A percentile compares a stretch with the other conserved stretches of the same genome.
These are phyloP conservation scores for Fusarium paranaense DNA, from an alignment of 2,329 filamentous ascomycete species.

Conservation along the genomic window DNA sequence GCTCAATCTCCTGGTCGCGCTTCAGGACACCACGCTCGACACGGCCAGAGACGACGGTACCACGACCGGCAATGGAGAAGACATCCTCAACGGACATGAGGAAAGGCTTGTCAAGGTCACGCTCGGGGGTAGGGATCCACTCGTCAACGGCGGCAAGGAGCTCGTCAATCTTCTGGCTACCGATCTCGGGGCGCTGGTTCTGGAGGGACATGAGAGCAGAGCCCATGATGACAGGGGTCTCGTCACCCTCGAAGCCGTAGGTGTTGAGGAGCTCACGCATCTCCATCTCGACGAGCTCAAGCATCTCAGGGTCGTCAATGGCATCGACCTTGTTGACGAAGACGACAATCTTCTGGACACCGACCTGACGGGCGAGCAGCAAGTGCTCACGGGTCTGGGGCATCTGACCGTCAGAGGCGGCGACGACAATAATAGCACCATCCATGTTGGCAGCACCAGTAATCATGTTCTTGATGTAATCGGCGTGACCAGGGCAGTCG, in stretches of 20 bases:
- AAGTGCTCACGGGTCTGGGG: constrained; percentile 99
- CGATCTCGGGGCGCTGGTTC: constrained; percentile 87
- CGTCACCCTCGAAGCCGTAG: constrained; percentile 98
- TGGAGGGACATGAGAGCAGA: constrained; percentile 96
- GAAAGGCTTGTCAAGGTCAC: constrained; percentile 98
- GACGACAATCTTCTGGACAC: constrained; percentile 97
- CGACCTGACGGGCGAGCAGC: constrained; percentile 96
- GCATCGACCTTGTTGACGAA: constrained; percentile 99
- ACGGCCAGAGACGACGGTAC: constrained; percentile 95
- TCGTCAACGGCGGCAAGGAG: constrained; percentile 89
- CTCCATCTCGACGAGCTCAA: constrained; percentile 99
- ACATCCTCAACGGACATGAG: constrained; percentile 97
- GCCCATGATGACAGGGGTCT: constrained; percentile 96
- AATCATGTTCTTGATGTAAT: constrained; percentile 99
- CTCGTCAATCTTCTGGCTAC: constrained; percentile 88
- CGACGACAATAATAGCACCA: constrained; percentile 97
- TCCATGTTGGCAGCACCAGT: constrained; percentile 99
- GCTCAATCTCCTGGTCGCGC: constrained; percentile 93
- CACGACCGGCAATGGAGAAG: constrained; percentile 91
- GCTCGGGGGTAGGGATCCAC: constrained; percentile 96
- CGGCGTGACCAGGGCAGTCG: constrained; percentile 99
- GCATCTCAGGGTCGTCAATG: constrained; percentile 97
- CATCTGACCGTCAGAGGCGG: constrained; percentile 99
- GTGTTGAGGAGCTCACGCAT: constrained; percentile 95
- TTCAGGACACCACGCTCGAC: constrained; percentile 96